A percentile compares a stretch with the other conserved stretches of the same genome.
phyloP scores from a whole-genome alignment of 1,284 basidiomycete species.

The Lignosus rhinocerotis region DNA sequence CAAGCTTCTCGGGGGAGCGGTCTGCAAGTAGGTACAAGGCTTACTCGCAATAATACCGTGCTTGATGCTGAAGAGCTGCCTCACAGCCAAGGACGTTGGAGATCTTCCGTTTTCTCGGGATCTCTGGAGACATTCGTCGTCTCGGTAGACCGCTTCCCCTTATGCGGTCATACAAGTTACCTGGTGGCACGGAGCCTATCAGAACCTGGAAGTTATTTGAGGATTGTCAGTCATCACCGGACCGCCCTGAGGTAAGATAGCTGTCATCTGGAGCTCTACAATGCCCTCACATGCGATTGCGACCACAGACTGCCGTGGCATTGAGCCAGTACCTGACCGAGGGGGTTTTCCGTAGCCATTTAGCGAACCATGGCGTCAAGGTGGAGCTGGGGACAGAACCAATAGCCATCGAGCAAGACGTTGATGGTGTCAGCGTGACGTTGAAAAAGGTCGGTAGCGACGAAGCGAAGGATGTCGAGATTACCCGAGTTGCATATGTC shows the following conservation, averaged over 20 bases:
- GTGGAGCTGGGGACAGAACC: conserved; percentile 36
- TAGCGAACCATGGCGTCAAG: conserved; percentile 26
- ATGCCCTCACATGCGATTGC: no score
- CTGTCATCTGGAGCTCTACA: no score
- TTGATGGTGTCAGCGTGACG: conserved; percentile 25
- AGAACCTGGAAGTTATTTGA: conserved; percentile 14
- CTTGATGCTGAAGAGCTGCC: background rate
- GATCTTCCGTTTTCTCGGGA: conserved; percentile 24
- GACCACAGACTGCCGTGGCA: background rate
- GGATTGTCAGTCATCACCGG: conserved; percentile 15
- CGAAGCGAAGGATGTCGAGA: conserved; percentile 12
- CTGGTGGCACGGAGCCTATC: conserved; percentile 18
- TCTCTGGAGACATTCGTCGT: conserved; percentile 17
- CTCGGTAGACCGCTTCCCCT: background rate
- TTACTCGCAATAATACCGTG: background rate
- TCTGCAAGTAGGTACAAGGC: conserved; percentile 25
- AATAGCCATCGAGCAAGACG: conserved; percentile 27
- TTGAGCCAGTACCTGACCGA: conserved; percentile 29
- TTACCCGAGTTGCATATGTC: conserved; percentile 28
- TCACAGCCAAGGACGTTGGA: conserved; percentile 25
- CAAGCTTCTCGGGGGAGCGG: conserved; percentile 32
- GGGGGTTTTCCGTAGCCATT: conserved; percentile 32
- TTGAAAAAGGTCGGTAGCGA: conserved; percentile 5
- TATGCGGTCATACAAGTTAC: conserved; percentile 22
- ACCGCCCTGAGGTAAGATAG: conserved; percentile 23